phyloP scores from a whole-genome alignment of 176 grass and related monocot genomes.

The Cymbopogon citratus region DNA sequence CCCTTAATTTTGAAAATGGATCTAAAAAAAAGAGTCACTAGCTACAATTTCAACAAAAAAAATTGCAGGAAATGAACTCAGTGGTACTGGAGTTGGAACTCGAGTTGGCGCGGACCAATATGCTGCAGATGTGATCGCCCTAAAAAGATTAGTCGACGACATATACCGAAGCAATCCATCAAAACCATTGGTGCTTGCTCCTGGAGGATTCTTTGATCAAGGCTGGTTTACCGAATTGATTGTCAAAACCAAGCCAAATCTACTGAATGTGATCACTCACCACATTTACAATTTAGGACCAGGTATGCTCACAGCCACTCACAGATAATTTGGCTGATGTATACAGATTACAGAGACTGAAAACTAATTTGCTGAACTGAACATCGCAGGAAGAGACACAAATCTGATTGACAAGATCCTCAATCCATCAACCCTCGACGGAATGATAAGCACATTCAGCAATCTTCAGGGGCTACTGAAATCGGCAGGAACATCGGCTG shows the following conservation, averaged over 20 bases:
- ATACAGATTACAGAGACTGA: background rate
- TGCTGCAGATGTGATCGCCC: conserved; percentile 57
- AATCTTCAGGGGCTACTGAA: conserved; percentile 53
- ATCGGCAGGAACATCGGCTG: conserved; percentile 38
- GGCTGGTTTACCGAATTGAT: conserved; percentile 60
- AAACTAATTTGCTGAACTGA: background rate
- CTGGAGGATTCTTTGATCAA: conserved; percentile 78
- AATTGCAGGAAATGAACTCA: conserved; percentile 90
- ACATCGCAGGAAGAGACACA: conserved; percentile 50
- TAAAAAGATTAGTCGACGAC: conserved; percentile 41
- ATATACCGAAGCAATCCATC: conserved; percentile 36
- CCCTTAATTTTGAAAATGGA: background rate
- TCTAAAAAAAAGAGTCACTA: background rate
- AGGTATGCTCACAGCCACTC: conserved; percentile 34
- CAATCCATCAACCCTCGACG: conserved; percentile 55
- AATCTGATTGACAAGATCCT: conserved; percentile 78
- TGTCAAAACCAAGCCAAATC: conserved; percentile 55
- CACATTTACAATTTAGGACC: conserved; percentile 90
- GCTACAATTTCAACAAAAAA: background rate
- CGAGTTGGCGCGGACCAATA: conserved; percentile 54
- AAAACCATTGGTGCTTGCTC: conserved; percentile 75
- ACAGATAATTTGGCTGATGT: background rate
- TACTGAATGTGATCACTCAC: conserved; percentile 70
- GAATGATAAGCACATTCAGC: conserved; percentile 48
- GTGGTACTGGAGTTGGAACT: conserved; percentile 58